phyloP scores from a whole-genome alignment of 352 stramenopile genomes.

The Globisporangium spinosum region DNA sequence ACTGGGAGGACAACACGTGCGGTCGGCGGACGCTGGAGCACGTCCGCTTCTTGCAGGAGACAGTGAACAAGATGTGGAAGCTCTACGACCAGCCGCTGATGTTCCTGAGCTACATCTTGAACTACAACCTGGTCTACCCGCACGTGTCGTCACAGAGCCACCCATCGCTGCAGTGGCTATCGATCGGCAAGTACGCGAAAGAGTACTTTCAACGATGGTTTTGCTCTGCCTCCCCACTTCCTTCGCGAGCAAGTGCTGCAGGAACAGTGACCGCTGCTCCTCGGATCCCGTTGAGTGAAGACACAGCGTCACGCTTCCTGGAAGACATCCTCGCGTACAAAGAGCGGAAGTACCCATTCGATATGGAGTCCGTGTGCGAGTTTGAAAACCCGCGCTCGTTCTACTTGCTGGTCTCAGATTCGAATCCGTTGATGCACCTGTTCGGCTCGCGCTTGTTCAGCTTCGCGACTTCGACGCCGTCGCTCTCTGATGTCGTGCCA shows the following conservation, averaged over 20 bases:
- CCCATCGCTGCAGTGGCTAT: slow-evolving; percentile 61
- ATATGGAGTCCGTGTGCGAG: slow-evolving; percentile 64
- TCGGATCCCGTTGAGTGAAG: slow-evolving; percentile 37
- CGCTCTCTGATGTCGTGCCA: slow-evolving; percentile 35
- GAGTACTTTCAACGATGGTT: slow-evolving; percentile 77
- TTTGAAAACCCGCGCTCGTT: slow-evolving; percentile 74
- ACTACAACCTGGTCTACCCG: slow-evolving; percentile 63
- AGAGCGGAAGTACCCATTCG: slow-evolving; percentile 74
- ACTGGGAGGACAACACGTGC: slow-evolving; percentile 62
- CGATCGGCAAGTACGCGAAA: slow-evolving; percentile 72
- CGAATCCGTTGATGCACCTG: slow-evolving; percentile 69
- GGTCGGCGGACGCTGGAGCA: slow-evolving; percentile 46
- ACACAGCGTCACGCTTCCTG: slow-evolving; percentile 58
- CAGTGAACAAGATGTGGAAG: slow-evolving; percentile 67
- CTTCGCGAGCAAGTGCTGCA: slow-evolving; percentile 1
- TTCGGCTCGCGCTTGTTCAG: slow-evolving; percentile 73
- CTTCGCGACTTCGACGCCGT: slow-evolving; percentile 54
- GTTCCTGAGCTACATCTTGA: slow-evolving; percentile 66
- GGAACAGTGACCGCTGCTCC: not conserved
- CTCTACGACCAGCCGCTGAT: slow-evolving; percentile 73
- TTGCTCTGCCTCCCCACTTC: slow-evolving; percentile 23
- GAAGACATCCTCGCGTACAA: slow-evolving; percentile 74
- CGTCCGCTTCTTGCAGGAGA: slow-evolving; percentile 51
- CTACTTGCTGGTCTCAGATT: slow-evolving; percentile 75
- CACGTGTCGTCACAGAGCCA: slow-evolving; percentile 46